Evolutionary conservation across 306 rosid genomes (phyloP), one percentile per base, ranked within the genome.

Genomic region (Betula pendula): DNA sequence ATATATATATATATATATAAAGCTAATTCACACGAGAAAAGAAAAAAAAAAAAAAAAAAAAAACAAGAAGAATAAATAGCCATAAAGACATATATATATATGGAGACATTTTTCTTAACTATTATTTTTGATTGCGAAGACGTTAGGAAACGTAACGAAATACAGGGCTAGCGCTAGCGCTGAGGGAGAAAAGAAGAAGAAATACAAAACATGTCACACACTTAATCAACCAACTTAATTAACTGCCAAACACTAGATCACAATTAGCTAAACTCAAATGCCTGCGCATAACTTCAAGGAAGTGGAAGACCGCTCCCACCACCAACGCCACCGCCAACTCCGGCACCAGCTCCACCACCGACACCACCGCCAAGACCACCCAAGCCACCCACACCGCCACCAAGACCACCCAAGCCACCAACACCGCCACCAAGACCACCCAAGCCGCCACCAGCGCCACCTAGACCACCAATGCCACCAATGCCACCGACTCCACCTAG

Each of bases 401-500:
- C 74, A 24, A 2, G 72, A 0, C 77, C 73, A 0, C 85, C 85
- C 31, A 81, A 50, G 20, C 74, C 81, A 3, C 81, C 82, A 2
- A 35, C 60, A 2, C 73, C 81, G 2, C 77, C 84, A 0, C 33
- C n/a, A n/a, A n/a, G n/a, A n/a, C 77, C 84, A 0, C 33, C 42
- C 6, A 38, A 38, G 8, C 42, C 53, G 4, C 81, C 81, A 20
- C 4, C 24, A n/a, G 35, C 83, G 5, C 53, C 80, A 49, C 76
- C 74, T 6, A 2, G 1, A 0, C 84, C 86, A 19, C 53, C 75
- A 4, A 29, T 1, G 0, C 75, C 76, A 5, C 66, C 76, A 6
- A n/a, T 43, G 0, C 80, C 89, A 8, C 87, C 89, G 7, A 45
- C 42, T 0, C 88, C 89, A 7, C 51, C 71, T 4, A 83, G 14